Base-by-base conservation (phyloP, 2,329 filamentous ascomycete species). In the Claviceps digitariae region DNA sequence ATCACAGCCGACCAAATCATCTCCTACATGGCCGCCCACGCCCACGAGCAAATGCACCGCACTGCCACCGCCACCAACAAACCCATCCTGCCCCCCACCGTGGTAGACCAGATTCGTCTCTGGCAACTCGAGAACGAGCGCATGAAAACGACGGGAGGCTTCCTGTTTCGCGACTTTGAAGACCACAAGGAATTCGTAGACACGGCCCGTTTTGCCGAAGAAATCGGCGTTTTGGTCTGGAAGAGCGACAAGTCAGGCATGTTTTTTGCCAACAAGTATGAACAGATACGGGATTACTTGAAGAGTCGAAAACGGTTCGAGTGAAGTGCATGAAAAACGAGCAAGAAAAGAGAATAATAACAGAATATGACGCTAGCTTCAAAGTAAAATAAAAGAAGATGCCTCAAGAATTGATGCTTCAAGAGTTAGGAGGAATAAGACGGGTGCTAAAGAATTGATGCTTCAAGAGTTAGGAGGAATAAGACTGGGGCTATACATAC, bases 91-190 rank as follows among this genome's bases (percentile, higher is more conserved):
- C 93, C 94, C 1, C 90, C 93, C 0, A 97, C 94, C 0, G 93
- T 98, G 17, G 88, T 96, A 57, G 93, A 98, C 69, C 93, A 98
- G 73, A 96, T 98, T 62, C 80, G 90, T 2, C 80, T 98, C 21
- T 98, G 93, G 93, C 91, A 98, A 72, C 83, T 97, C 51, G 93
- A 98, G 69, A 90, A 91, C 58, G 93, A 98, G 72, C 81, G 93
- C 50, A 94, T 98, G 80, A 87, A 86, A 66, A 82, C 87, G 1
- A 89, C 83, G 5, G 73, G 78, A 1, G 93, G 93, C 0, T 97
- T 89, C 66, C 67, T 97, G 29, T 95, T 98, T 74, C 85, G 86
- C 63, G 91, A 97, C 57, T 95, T 97, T 64, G 81, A 82, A 45
- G 82, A 76, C 34, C 72, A 76, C 51, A 77, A 77, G 53, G 86